Conservation (phyloP, 2,329 filamentous ascomycete genomes). For the Aspergillus novoparasiticus region DNA sequence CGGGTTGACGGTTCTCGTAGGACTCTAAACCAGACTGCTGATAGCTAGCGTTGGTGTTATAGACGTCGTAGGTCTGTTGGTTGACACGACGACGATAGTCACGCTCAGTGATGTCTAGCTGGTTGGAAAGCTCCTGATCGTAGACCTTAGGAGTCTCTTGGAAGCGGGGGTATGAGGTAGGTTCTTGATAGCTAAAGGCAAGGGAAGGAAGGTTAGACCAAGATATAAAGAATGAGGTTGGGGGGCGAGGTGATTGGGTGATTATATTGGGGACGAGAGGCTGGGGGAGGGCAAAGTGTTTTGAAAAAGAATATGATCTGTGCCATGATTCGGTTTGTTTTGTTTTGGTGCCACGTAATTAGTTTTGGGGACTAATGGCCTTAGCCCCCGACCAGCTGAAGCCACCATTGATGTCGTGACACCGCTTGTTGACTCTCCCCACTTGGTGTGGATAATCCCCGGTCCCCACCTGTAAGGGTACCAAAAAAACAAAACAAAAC, state of each 20-base stretch:
- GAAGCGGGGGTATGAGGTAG: slow-evolving; percentile 52
- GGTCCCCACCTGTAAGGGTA: not conserved
- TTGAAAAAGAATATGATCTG: slow-evolving; percentile 4
- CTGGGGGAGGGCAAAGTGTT: slow-evolving; percentile 3
- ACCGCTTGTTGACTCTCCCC: slow-evolving; percentile 27
- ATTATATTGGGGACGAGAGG: slow-evolving; percentile 5
- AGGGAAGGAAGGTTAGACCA: slow-evolving; percentile 22
- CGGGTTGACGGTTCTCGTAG: slow-evolving; percentile 23
- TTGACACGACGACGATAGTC: slow-evolving; percentile 66
- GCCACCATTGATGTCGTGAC: slow-evolving; percentile 19
- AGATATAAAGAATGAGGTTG: slow-evolving; percentile 27
- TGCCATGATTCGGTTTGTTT: slow-evolving; percentile 19
- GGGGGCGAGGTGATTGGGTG: slow-evolving; percentile 14
- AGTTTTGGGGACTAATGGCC: slow-evolving; percentile 21
- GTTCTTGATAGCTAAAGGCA: slow-evolving; percentile 56
- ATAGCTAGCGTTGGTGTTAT: slow-evolving; percentile 28
- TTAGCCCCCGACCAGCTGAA: slow-evolving; percentile 19
- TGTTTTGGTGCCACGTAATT: slow-evolving; percentile 30
- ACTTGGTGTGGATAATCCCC: slow-evolving; percentile 15
- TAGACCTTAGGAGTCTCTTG: slow-evolving; percentile 45
- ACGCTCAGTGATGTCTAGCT: slow-evolving; percentile 59
- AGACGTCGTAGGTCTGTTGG: slow-evolving; percentile 52
- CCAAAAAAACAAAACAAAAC: slow-evolving; percentile 14
- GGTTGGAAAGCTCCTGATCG: slow-evolving; percentile 48
- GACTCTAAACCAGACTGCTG: slow-evolving; percentile 20